Evolutionary conservation across 805 yeast genomes (phyloP).

Genomic region (Candida ortonii): DNA sequence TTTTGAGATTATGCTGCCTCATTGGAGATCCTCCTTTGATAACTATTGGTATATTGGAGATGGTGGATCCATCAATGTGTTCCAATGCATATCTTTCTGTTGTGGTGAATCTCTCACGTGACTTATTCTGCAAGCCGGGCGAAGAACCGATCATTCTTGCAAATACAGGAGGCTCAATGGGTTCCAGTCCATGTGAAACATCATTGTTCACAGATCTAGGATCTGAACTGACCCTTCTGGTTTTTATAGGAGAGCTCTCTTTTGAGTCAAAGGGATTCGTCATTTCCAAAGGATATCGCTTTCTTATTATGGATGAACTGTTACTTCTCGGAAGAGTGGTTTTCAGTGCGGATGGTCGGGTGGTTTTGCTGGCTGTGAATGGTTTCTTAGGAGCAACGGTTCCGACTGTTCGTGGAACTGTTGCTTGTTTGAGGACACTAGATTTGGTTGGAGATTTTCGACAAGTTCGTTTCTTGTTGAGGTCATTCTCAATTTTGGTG

Average conservation of each 20-base stretch:
- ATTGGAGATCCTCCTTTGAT: conserved; percentile 30
- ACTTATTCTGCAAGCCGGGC: conserved; percentile 1
- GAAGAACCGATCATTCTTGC: not conserved
- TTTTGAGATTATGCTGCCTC: conserved; percentile 8
- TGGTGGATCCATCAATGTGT: conserved; percentile 17
- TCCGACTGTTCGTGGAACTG: not conserved
- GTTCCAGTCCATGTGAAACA: conserved; percentile 2
- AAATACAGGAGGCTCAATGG: conserved; percentile 20
- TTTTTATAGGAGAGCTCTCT: conserved; percentile 22
- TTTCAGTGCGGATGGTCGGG: conserved; percentile 1
- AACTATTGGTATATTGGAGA: conserved; percentile 27
- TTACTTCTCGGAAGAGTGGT: conserved; percentile 4
- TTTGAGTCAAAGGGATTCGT: conserved; percentile 28
- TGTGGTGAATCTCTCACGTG: conserved; percentile 1
- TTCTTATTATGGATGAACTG: conserved; percentile 23
- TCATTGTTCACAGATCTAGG: not conserved
- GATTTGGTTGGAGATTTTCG: conserved; percentile 18
- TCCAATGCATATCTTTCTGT: conserved; percentile 5
- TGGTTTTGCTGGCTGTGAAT: conserved; percentile 3
- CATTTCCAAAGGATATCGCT: conserved; percentile 16
- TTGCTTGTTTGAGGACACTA: not conserved
- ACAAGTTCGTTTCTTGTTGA: conserved; percentile 12
- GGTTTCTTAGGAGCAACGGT: conserved; percentile 6
- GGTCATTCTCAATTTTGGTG: conserved; percentile 22
- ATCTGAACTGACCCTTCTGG: conserved; percentile 2